Base-by-base conservation (phyloP, 306 rosid genomes). In the Glycine tomentella region DNA sequence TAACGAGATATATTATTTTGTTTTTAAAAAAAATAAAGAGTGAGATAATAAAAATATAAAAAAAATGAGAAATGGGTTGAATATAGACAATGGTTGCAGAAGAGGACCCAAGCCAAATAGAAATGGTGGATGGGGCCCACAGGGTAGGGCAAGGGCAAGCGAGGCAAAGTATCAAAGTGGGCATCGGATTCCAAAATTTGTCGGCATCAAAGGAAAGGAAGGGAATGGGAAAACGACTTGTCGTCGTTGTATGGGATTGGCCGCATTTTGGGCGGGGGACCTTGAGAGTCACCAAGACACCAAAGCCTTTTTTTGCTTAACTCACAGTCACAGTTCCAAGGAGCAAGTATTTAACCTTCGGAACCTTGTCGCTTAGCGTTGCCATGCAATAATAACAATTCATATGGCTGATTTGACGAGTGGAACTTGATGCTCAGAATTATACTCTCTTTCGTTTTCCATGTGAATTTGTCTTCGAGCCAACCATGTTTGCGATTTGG, bases 121-220 rank as follows among this genome's bases (percentile, higher is more conserved):
- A 38, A 38, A 38, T 38, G 46, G 1, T 6, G 9, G 33, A 38
- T 2, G 67, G 82, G 69, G 68, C 70, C 64, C 70, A 38, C 44
- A 38, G 31, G 31, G 31, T 25, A 25, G 31, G 31, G 31, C 31
- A 25, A 25, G 31, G 31, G 31, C 31, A 38, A 52, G 31, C 48
- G 81, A 66, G 45, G 78, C 69, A n/a, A 83, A 75, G 79, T 58
- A 77, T 77, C 20, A 55, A 72, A 56, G 66, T 58, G 36, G 81
- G 85, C 89, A 86, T 88, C 63, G 91, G 91, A 88, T 88, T 88
- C 91, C 85, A 75, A 71, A 74, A 31, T 51, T 78, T 81, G 91
- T 88, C 71, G 83, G 59, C 44, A 20, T 13, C 9, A 48, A 40
- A 40, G 67, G 81, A 65, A 53, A 70, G 7, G 36, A 25, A 25